Base-by-base conservation (phyloP, 208 protist species). In the Lotmaria passim region DNA sequence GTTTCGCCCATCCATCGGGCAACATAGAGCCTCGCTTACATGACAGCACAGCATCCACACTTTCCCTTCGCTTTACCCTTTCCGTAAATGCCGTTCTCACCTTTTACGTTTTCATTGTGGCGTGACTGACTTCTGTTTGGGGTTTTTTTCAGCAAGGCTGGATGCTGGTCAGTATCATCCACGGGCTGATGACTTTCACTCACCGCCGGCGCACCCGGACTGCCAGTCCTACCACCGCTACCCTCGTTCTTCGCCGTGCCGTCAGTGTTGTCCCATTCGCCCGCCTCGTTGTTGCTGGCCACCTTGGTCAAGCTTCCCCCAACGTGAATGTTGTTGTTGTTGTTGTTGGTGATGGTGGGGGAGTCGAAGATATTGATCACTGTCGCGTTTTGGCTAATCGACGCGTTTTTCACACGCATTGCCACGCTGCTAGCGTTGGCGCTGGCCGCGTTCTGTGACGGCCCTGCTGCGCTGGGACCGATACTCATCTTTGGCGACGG, bases 31-130 rank as follows among this genome's bases (percentile, higher is more conserved):
- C n/a, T n/a, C n/a, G n/a, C n/a, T 28, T 78, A 84, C 69, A 79
- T 78, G 36, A 79, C 67, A 4, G 51, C n/a, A 36, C 76, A 86
- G 61, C 81, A 82, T 39, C 41, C 68, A 17, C 60, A 72, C 36
- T 69, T 69, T 11, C 31, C 6, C 38, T 69, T 72, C 28, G 23
- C 28, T 41, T 71, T 68, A 33, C 6, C 1, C 41, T 50, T 39
- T 26, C 8, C 33, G 38, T 8, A 31, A 26, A 34, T 24, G 1
- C 57, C 52, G 52, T 60, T 58, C 5, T 34, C 46, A 10, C 34
- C 56, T 0, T 38, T 33, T 7, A 4, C 15, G n/a, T 48, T 58
- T 26, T 62, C 26, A 26, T 44, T 33, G 30, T 46, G 56, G 1
- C 23, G 5, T 7, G 23, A 10, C 19, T 33, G 19, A 34, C 21